These are phyloP conservation scores for Ustulina deusta DNA, from an alignment of 2,329 filamentous ascomycete species.

Conservation along the genomic window DNA sequence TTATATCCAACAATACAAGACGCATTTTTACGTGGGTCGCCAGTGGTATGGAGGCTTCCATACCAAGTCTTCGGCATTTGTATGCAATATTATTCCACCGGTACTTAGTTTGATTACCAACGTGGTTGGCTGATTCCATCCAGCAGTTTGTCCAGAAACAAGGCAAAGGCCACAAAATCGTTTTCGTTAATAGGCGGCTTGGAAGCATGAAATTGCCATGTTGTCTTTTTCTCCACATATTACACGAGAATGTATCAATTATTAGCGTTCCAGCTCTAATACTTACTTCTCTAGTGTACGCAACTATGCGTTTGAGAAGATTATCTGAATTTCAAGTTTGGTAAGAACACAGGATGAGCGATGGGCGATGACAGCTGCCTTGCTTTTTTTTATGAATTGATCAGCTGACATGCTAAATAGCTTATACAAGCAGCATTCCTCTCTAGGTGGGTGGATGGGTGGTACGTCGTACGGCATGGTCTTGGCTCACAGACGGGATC, in stretches of 20 bases:
- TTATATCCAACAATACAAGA: too few species aligned
- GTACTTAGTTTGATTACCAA: background rate
- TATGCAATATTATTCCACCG: too few species aligned
- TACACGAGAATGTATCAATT: background rate
- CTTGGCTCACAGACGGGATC: conserved; percentile 5
- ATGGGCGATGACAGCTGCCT: background rate
- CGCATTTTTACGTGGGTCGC: too few species aligned
- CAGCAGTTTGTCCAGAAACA: conserved; percentile 1
- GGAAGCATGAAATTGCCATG: background rate
- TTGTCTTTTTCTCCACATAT: conserved; percentile 10
- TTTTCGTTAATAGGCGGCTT: background rate
- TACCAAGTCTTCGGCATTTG: too few species aligned
- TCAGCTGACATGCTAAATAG: conserved; percentile 8
- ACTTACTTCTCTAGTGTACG: background rate
- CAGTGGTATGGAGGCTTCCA: too few species aligned
- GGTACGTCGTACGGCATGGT: conserved; percentile 1
- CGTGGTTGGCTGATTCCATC: conserved; percentile 5
- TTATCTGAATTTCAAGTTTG: background rate
- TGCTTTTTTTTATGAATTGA: background rate
- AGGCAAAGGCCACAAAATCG: background rate
- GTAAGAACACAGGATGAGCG: background rate
- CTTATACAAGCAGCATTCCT: background rate
- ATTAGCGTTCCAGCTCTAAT: background rate
- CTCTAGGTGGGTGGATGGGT: background rate
- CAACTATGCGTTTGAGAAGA: background rate